A percentile compares a stretch with the other conserved stretches of the same genome.
These are phyloP conservation scores for Phytopythium vexans DNA, from an alignment of 352 stramenopile species.

Conservation along the genomic window DNA sequence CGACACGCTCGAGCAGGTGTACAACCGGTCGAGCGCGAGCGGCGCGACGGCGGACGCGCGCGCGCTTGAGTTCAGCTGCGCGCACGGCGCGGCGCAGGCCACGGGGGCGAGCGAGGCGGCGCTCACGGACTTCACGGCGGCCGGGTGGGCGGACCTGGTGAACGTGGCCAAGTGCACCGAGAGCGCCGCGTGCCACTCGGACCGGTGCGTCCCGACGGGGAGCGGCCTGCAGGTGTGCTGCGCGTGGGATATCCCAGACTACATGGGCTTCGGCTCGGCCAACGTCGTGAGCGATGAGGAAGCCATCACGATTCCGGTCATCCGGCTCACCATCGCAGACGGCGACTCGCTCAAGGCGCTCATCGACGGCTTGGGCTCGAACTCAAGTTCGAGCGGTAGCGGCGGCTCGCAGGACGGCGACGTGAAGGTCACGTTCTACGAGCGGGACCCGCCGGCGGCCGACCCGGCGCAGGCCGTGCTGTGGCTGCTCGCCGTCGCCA, in stretches of 20 bases:
- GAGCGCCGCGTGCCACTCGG: constrained; percentile 42
- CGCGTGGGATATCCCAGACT: constrained; percentile 72
- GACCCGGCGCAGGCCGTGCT: constrained; percentile 70
- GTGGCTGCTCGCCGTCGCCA: constrained; percentile 74
- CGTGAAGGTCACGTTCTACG: constrained; percentile 57
- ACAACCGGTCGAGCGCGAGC: constrained; percentile 42
- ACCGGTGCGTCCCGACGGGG: constrained; percentile 60
- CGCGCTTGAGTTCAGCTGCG: constrained; percentile 60
- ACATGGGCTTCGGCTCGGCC: constrained; percentile 55
- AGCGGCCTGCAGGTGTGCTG: constrained; percentile 64
- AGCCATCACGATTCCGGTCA: constrained; percentile 60
- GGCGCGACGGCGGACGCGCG: constrained; percentile 28
- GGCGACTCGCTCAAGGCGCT: constrained; percentile 44
- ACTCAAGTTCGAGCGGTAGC: neutral
- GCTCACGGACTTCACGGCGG: constrained; percentile 22
- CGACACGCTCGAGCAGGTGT: constrained; percentile 69
- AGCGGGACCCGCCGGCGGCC: constrained; percentile 47
- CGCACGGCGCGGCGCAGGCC: constrained; percentile 36
- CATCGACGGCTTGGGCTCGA: constrained; percentile 7
- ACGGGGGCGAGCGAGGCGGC: constrained; percentile 13
- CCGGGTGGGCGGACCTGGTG: constrained; percentile 29
- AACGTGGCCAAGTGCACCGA: constrained; percentile 42
- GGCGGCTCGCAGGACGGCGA: constrained; percentile 16
- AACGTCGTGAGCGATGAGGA: constrained; percentile 26
- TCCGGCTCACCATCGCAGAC: constrained; percentile 66